Evolutionary conservation across 805 yeast species (phyloP).

Genomic region (Novakomyces olei): DNA sequence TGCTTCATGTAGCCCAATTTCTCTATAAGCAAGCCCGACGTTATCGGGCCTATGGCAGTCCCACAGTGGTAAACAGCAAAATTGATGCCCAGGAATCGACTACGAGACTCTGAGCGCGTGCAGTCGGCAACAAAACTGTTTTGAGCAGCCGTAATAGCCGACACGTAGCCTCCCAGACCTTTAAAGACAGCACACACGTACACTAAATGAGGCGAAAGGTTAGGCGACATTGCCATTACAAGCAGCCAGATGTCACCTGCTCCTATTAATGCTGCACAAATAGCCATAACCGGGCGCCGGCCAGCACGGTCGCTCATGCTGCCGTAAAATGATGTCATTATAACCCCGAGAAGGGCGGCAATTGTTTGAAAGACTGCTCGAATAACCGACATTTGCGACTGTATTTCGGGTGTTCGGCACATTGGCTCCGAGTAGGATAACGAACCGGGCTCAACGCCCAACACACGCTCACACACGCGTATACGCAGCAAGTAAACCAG

Average conservation of each 20-base stretch:
- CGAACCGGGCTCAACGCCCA: not conserved
- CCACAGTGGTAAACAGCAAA: conserved; percentile 3
- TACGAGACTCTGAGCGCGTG: not conserved
- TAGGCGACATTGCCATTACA: not conserved
- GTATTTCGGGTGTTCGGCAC: conserved; percentile 1
- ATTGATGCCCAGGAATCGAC: conserved; percentile 1
- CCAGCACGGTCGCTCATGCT: conserved; percentile 1
- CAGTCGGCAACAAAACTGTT: conserved; percentile 3
- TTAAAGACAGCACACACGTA: not conserved
- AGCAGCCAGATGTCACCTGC: conserved; percentile 1
- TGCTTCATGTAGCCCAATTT: not conserved
- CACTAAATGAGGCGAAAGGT: not conserved
- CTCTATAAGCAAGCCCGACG: not conserved
- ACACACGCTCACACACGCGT: not conserved
- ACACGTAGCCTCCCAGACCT: conserved; percentile 1
- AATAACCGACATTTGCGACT: not conserved
- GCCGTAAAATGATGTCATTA: conserved; percentile 1
- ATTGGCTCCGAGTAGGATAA: not conserved
- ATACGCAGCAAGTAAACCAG: conserved; percentile 1
- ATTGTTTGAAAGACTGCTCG: conserved; percentile 1
- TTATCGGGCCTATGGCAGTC: conserved; percentile 1
- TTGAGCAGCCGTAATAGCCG: conserved; percentile 1
- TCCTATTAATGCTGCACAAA: not conserved
- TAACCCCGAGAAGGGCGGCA: conserved; percentile 1
- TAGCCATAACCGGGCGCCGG: not conserved